These are phyloP conservation scores for Cryptomeria japonica DNA, from an alignment of 75 land plant genomes.

Conservation along the genomic window DNA sequence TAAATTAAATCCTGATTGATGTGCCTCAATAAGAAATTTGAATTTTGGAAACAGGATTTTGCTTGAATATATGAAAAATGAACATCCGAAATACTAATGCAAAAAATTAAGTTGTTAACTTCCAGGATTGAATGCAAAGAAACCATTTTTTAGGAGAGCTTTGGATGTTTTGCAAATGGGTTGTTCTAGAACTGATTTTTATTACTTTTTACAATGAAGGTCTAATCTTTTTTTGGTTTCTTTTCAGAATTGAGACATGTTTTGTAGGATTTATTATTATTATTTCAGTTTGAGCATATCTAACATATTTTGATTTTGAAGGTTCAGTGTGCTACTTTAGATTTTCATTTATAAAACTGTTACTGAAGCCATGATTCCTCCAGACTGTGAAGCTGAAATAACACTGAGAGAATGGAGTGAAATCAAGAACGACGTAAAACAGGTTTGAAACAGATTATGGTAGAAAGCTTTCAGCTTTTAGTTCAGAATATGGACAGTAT, in stretches of 20 bases:
- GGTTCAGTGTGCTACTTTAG: no score
- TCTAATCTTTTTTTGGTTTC: background rate
- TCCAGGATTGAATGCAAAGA: background rate
- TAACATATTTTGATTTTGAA: no score
- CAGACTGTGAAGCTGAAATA: background rate
- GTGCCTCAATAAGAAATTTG: no score
- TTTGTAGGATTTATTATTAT: no score
- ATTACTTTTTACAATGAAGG: background rate
- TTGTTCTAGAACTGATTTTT: background rate
- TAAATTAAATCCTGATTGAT: no score
- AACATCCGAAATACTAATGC: background rate
- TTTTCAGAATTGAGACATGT: background rate
- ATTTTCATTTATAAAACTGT: background rate
- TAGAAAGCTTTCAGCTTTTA: background rate
- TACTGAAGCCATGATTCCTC: background rate
- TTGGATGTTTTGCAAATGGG: background rate
- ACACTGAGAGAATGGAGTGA: background rate
- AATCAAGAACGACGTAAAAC: background rate
- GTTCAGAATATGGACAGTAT: background rate
- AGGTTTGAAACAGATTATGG: background rate
- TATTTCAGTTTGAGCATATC: no score
- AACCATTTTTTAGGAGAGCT: background rate
- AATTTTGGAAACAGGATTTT: background rate
- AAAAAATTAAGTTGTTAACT: no score
- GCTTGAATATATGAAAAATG: background rate